Evolutionary conservation across 208 protist species (phyloP).

Genomic region (Strigomonas culicis): DNA sequence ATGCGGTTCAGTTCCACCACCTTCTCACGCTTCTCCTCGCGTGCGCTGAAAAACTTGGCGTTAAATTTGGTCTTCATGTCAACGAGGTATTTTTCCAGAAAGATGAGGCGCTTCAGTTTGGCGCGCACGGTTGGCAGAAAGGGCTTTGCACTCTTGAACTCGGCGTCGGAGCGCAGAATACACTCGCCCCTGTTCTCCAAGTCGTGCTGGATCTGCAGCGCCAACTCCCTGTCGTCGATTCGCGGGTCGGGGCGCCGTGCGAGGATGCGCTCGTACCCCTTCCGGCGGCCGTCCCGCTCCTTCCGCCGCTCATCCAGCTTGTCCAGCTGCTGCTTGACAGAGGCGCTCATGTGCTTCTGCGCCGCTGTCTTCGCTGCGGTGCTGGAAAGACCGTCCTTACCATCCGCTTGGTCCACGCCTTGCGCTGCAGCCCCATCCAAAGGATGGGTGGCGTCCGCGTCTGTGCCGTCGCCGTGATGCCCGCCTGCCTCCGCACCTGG

Average conservation of each 20-base stretch:
- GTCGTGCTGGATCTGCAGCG: constrained; percentile 63
- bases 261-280: constrained; percentile 62
- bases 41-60: constrained; percentile 76
- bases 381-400: not conserved
- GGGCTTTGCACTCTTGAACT: constrained; percentile 53
- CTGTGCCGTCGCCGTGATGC: not conserved
- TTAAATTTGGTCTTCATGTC: constrained; percentile 90
- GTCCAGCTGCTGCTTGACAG: constrained; percentile 76
- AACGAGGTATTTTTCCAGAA: constrained; percentile 85
- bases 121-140: constrained; percentile 89
- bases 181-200: constrained; percentile 88
- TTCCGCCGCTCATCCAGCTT: constrained; percentile 88
- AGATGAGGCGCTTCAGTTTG: constrained; percentile 93
- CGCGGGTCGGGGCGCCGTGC: constrained; percentile 71
- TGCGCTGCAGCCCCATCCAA: not conserved
- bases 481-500: constrained; percentile 1
- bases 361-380: not conserved
- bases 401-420: not conserved
- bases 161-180: constrained; percentile 88
- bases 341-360: constrained; percentile 34
- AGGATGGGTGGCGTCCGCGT: not conserved
- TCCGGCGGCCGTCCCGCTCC: constrained; percentile 67
- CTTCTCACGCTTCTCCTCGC: constrained; percentile 83
- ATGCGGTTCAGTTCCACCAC: constrained; percentile 68
- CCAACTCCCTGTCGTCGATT: constrained; percentile 73